Conservation (phyloP, 306 rosid genomes). For the Pyrus communis region DNA sequence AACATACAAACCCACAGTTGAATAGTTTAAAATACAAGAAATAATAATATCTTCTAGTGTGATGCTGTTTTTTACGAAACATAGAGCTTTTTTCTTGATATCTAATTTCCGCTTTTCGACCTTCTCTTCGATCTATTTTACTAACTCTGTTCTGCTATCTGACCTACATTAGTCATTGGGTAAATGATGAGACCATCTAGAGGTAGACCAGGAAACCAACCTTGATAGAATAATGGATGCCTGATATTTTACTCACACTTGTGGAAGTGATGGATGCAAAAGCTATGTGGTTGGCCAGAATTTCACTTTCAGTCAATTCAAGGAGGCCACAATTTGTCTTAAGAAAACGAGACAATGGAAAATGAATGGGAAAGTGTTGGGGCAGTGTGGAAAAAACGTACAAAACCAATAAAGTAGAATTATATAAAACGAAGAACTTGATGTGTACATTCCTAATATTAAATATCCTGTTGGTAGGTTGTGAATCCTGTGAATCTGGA, state of each 20-base stretch:
- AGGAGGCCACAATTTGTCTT: not conserved
- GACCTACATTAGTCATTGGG: not conserved
- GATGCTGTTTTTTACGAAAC: too few relatives aligned
- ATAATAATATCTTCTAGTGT: not conserved
- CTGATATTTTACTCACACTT: not conserved
- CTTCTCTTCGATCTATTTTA: not conserved
- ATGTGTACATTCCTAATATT: not conserved
- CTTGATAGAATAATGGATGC: not conserved
- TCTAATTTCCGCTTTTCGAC: too few relatives aligned
- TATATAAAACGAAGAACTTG: not conserved
- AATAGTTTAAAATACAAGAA: too few relatives aligned
- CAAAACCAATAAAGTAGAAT: not conserved
- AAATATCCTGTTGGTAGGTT: not conserved
- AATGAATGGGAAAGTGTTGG: not conserved
- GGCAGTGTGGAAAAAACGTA: not conserved
- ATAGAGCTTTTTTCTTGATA: too few relatives aligned
- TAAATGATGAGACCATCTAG: too few relatives aligned
- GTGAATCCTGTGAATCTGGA: not conserved
- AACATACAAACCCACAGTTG: too few relatives aligned
- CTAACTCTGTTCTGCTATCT: too few relatives aligned
- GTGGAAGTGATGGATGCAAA: not conserved
- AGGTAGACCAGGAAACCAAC: too few relatives aligned
- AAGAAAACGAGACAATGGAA: not conserved
- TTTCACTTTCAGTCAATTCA: not conserved
- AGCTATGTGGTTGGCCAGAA: not conserved